These are phyloP conservation scores for Quercus gilva DNA, from an alignment of 306 rosid genomes.

Conservation along the genomic window DNA sequence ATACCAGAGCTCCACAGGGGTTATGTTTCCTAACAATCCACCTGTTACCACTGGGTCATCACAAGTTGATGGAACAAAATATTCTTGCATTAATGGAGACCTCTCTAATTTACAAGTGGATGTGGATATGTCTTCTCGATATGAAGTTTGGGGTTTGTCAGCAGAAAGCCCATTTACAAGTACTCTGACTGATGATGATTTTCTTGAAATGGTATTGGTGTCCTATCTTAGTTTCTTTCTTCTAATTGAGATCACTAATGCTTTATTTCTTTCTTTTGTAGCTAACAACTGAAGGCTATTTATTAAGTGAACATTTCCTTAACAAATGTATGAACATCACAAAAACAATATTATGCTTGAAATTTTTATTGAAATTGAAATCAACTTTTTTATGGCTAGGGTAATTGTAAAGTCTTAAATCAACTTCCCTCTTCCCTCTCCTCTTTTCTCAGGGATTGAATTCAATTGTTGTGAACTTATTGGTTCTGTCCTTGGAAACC, in stretches of 20 bases:
- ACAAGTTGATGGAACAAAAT: slow-evolving; percentile 39
- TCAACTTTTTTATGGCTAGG: background rate
- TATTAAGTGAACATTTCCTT: background rate
- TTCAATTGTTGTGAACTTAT: no score
- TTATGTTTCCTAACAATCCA: slow-evolving; percentile 26
- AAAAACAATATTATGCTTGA: background rate
- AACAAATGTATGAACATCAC: background rate
- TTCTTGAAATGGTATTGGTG: slow-evolving; percentile 65
- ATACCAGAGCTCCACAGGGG: slow-evolving; percentile 42
- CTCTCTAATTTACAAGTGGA: slow-evolving; percentile 34
- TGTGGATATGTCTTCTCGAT: slow-evolving; percentile 39
- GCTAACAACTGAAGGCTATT: background rate
- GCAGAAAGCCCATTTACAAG: slow-evolving; percentile 54
- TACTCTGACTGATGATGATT: slow-evolving; percentile 62
- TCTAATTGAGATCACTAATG: background rate
- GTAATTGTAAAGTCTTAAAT: background rate
- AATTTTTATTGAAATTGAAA: background rate
- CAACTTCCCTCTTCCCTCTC: background rate
- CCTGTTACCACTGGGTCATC: slow-evolving; percentile 29
- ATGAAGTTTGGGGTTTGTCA: slow-evolving; percentile 49
- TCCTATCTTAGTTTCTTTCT: background rate
- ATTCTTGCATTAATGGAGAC: slow-evolving; percentile 30
- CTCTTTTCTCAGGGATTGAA: background rate
- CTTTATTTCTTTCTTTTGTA: background rate
- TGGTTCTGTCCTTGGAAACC: no score